Percentiles rank a stretch among this genome's conserved stretches.
Evolutionary conservation across 257 asterid genomes (phyloP).

Genomic region (Prunella vulgaris): DNA sequence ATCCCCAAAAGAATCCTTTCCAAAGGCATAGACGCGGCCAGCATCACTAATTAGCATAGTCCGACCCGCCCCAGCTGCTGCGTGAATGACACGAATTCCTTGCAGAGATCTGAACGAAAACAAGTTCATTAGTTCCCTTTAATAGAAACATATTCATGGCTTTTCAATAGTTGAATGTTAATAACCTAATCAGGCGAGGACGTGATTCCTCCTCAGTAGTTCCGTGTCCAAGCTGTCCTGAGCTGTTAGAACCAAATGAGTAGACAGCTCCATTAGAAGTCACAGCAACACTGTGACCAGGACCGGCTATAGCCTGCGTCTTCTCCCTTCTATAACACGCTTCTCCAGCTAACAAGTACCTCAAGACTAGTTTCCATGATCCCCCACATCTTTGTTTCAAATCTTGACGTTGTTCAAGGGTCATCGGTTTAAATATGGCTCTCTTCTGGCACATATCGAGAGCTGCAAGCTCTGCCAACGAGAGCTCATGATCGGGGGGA

Average conservation of each 20-base stretch:
- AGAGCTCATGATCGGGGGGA: constrained; percentile 77
- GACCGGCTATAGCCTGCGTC: constrained; percentile 97
- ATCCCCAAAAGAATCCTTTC: constrained; percentile 90
- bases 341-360: constrained; percentile 92
- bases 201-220: constrained; percentile 64
- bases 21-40: constrained; percentile 86
- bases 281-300: constrained; percentile 96
- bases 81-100: constrained; percentile 87
- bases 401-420: constrained; percentile 43
- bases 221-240: constrained; percentile 98
- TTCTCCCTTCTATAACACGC: constrained; percentile 83
- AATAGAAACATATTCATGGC: neutral
- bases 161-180: neutral
- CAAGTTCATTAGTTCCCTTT: constrained; percentile 21
- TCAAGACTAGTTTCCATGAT: constrained; percentile 90
- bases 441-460: constrained; percentile 94
- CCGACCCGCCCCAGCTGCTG: constrained; percentile 90
- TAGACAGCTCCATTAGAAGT: constrained; percentile 79
- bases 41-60: constrained; percentile 83
- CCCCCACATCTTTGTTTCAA: constrained; percentile 85
- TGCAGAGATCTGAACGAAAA: constrained; percentile 70
- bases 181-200: constrained; percentile 76
- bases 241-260: constrained; percentile 86
- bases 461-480: constrained; percentile 96
- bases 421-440: constrained; percentile 89